Base-by-base conservation (phyloP, 345 rosid genomes). In the Euphorbia peplus region DNA sequence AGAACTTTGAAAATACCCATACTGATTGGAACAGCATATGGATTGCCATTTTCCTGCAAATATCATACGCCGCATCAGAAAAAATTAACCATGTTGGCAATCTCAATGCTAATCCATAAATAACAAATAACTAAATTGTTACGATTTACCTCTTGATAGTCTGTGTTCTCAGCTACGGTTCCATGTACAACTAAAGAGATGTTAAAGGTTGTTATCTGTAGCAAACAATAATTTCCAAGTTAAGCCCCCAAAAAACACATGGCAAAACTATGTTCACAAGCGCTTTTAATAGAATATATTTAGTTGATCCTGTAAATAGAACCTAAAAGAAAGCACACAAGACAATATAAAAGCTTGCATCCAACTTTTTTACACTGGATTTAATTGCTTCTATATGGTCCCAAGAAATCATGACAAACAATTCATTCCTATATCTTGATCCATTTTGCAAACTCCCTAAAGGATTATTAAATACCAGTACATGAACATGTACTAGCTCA, bases 161-260 rank as follows among this genome's bases (percentile, higher is more conserved):
- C 86, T 2, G 64, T 52, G 64, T 73, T 84, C 79, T 87, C 95
- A 28, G 95, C 84, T 16, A 84, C 74, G 4, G 90, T 79, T 76
- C 95, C 95, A 74, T 89, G 95, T 57, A 85, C 91, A 62, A 86
- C 91, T 68, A 75, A 70, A 46, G 87, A 86, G 71, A 88, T 83
- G 72, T 88, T 76, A 56, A 86, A 86, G 55, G 95, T 89, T 22
- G 84, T 87, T 55, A 89, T 75, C 92, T 89, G 88, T 79, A 76
- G 41, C 57, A 57, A 61, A 41, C 76, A 76, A 72, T 30, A 44
- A 25, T 53, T 51, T 50, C 11, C 2, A 21, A n/a, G 53, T 70
- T 15, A 37, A 37, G n/a, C n/a, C n/a, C n/a, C n/a, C 52, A 1
- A 5, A 64, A 29, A 12, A 2, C 0, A 6, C 3, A 4, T 3